Conservation (phyloP, 108 stramenopile species). For the Nitzschia sp. region DNA sequence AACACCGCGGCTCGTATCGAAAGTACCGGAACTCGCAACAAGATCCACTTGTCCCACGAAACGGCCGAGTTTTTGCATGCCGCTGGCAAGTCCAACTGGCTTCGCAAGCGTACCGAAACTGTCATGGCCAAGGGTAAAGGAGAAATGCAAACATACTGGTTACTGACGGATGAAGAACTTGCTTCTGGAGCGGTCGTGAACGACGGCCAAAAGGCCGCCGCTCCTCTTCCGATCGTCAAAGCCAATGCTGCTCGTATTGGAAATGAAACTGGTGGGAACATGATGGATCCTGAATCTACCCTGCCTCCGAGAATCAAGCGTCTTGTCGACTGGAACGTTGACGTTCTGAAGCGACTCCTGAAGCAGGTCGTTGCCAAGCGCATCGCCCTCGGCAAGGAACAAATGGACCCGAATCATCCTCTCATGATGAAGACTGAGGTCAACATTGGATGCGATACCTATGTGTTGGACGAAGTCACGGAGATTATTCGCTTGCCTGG, state of each 20-base stretch:
- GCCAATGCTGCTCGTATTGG: slow-evolving; percentile 13
- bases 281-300: slow-evolving; percentile 16
- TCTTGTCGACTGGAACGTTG: slow-evolving; percentile 42
- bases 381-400: not conserved
- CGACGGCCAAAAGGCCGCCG: not conserved
- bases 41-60: slow-evolving; percentile 51
- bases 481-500: slow-evolving; percentile 34
- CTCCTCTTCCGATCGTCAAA: slow-evolving; percentile 7
- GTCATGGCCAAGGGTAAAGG: slow-evolving; percentile 72
- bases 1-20: slow-evolving; percentile 69
- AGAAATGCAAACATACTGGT: slow-evolving; percentile 60
- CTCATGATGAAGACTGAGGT: slow-evolving; percentile 10
- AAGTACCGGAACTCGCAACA: slow-evolving; percentile 42
- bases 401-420: slow-evolving; percentile 14
- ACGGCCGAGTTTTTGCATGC: slow-evolving; percentile 46
- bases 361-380: slow-evolving; percentile 19
- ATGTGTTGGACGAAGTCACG: slow-evolving; percentile 29
- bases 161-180: slow-evolving; percentile 2
- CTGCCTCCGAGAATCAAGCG: slow-evolving; percentile 17
- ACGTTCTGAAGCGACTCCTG: slow-evolving; percentile 25
- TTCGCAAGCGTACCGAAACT: slow-evolving; percentile 33
- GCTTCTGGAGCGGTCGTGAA: not conserved
- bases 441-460: slow-evolving; percentile 17
- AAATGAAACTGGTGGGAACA: not conserved
- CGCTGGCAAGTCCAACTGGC: slow-evolving; percentile 48